phyloP scores from a whole-genome alignment of 768 basidiomycete species.

The Lactifluus volemus region DNA sequence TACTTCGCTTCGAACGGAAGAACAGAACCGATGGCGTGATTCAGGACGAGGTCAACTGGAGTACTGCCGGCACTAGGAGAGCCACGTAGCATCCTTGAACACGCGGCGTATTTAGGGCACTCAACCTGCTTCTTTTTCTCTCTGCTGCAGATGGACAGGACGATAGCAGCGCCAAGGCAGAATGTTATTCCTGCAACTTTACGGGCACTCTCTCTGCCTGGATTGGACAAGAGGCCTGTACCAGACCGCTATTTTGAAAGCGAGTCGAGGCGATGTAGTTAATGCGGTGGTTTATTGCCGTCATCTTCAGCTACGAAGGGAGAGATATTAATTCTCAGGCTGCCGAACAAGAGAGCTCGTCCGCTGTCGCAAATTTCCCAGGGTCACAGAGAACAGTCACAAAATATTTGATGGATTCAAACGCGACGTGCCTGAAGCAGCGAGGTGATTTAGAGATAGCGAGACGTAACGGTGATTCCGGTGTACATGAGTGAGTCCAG shows the following conservation, averaged over 20 bases:
- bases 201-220: not conserved
- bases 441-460: constrained; percentile 15
- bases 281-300: not conserved
- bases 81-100: constrained; percentile 13
- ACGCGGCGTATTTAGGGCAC: constrained; percentile 12
- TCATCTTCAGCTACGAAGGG: not conserved
- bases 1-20: constrained; percentile 4
- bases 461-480: constrained; percentile 18
- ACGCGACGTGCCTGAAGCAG: constrained; percentile 13
- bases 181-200: constrained; percentile 8
- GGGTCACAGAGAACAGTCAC: constrained; percentile 9
- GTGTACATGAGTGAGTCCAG: constrained; percentile 16
- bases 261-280: not conserved
- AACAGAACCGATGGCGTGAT: constrained; percentile 10
- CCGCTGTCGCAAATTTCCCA: constrained; percentile 11
- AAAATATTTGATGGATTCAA: constrained; percentile 16
- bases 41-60: not conserved
- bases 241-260: not conserved
- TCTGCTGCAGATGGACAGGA: not conserved
- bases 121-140: constrained; percentile 9
- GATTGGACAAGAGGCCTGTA: not conserved
- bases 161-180: not conserved
- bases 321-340: not conserved
- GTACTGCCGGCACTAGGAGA: constrained; percentile 3
- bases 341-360: not conserved